Conservation (phyloP, 805 yeast genomes). For the Metschnikowia peoriensis region DNA sequence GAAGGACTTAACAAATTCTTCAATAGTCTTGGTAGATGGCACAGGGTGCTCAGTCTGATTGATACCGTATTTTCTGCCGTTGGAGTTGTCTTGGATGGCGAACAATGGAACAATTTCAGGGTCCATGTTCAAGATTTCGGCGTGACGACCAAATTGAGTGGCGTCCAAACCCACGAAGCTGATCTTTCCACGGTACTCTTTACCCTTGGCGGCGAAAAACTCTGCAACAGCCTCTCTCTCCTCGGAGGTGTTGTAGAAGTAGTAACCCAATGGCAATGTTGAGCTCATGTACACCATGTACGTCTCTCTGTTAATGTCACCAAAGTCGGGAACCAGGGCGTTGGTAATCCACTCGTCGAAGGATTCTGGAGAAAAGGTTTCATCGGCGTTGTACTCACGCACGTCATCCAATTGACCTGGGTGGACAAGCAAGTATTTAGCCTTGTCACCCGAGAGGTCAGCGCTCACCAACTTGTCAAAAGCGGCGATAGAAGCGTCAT, state of each 20-base stretch:
- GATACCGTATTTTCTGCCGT: constrained; percentile 76
- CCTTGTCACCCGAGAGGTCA: constrained; percentile 26
- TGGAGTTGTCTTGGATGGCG: constrained; percentile 71
- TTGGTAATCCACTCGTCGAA: constrained; percentile 49
- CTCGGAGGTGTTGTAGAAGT: constrained; percentile 71
- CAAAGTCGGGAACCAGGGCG: constrained; percentile 80
- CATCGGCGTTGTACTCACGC: constrained; percentile 43
- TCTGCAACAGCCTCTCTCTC: constrained; percentile 58
- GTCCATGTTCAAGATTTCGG: constrained; percentile 77
- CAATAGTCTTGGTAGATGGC: constrained; percentile 47
- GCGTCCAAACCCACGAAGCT: constrained; percentile 92
- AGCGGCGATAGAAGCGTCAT: constrained; percentile 38
- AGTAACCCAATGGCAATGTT: constrained; percentile 79
- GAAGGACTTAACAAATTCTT: constrained; percentile 61
- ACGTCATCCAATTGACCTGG: constrained; percentile 43
- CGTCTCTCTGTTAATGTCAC: constrained; percentile 80
- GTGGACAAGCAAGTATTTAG: constrained; percentile 48
- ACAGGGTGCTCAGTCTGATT: constrained; percentile 55
- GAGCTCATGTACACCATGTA: constrained; percentile 72
- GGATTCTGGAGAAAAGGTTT: constrained; percentile 25
- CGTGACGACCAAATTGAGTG: constrained; percentile 75
- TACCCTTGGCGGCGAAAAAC: constrained; percentile 61
- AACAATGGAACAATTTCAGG: constrained; percentile 82
- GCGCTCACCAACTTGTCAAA: constrained; percentile 33
- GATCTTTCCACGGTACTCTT: constrained; percentile 71